These are phyloP conservation scores for Phyllosticta citribraziliensis DNA, from an alignment of 2,329 filamentous ascomycete species.

Conservation along the genomic window DNA sequence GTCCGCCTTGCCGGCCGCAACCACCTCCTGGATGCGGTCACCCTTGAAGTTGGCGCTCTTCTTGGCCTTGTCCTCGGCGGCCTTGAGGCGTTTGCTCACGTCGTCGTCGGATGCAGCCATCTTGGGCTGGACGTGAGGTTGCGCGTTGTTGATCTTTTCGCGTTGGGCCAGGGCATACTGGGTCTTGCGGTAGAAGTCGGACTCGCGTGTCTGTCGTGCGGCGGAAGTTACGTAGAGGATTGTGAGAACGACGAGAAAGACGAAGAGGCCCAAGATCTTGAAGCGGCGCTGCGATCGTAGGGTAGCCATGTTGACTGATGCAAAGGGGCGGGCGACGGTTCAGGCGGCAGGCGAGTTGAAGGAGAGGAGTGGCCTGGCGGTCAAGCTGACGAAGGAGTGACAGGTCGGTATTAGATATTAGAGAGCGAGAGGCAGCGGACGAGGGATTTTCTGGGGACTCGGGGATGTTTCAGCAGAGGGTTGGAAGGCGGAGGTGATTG, in stretches of 20 bases:
- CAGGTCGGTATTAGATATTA: not conserved
- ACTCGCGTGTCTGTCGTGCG: slow-evolving; percentile 41
- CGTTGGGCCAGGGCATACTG: slow-evolving; percentile 39
- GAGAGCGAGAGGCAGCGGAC: not conserved
- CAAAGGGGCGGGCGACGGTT: not conserved
- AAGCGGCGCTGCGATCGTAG: slow-evolving; percentile 49
- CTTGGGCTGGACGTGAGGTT: not conserved
- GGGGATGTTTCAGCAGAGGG: not conserved
- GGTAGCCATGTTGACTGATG: slow-evolving; percentile 2
- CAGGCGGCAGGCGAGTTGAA: not conserved
- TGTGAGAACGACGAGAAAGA: slow-evolving; percentile 55
- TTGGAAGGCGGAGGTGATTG: not conserved
- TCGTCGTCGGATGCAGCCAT: slow-evolving; percentile 37
- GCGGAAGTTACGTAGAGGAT: slow-evolving; percentile 65
- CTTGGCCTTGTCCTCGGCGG: slow-evolving; percentile 60
- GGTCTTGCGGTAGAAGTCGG: slow-evolving; percentile 50
- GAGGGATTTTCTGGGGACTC: not conserved
- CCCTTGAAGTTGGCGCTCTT: slow-evolving; percentile 58
- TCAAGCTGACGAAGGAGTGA: too few relatives aligned
- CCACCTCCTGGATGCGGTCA: slow-evolving; percentile 34
- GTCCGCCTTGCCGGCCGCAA: slow-evolving; percentile 19
- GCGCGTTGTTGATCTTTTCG: slow-evolving; percentile 24
- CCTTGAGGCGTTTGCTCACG: slow-evolving; percentile 51
- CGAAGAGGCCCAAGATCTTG: slow-evolving; percentile 55
- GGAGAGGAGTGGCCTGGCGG: not conserved